Evolutionary conservation across 306 rosid species (phyloP), one percentile per base, ranked within the genome.

Genomic region (Rosa rugosa): DNA sequence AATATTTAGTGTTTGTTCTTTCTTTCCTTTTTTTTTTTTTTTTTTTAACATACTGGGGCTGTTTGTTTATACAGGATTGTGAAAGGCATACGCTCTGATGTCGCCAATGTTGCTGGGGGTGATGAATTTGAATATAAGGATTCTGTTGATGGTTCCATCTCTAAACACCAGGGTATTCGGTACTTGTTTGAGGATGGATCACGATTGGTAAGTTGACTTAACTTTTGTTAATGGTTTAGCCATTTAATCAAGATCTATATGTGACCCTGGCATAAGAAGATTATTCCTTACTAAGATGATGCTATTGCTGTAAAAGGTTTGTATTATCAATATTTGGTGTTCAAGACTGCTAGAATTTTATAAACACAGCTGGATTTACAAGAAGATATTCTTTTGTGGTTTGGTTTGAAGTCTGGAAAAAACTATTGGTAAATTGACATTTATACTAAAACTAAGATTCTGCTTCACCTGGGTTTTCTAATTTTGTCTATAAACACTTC

Each of bases 71-170:
- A 22, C 83, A 96, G 99, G 86, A 93, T 93, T 79, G 79, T 93
- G 53, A 91, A 90, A 74, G 91, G 90, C 79, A 82, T 75, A 77
- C 60, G 86, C 44, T 72, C 97, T 60, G 98, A 96, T 81, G 99
- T 96, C 65, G 82, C 93, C 23, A 88, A 85, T 60, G 94, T 96
- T 81, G 92, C 80, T 73, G 65, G 81, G 11, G 99, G 80, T 75
- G 98, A 96, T 85, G 99, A 96, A 73, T 96, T 96, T 75, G 99
- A 96, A 68, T 96, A 96, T 87, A 93, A 91, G 72, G 99, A 96
- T 86, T 88, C 98, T 16, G 96, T 96, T 78, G 99, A 93, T 80
- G 94, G 97, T 17, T 96, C 97, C 81, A 59, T 96, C 73, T 93
- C 98, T 47, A 91, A 91, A 79, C 98, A 96, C 84, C 99, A 96